Conservation (phyloP, 2,329 filamentous ascomycete species). For the Hypoxylon sp. region DNA sequence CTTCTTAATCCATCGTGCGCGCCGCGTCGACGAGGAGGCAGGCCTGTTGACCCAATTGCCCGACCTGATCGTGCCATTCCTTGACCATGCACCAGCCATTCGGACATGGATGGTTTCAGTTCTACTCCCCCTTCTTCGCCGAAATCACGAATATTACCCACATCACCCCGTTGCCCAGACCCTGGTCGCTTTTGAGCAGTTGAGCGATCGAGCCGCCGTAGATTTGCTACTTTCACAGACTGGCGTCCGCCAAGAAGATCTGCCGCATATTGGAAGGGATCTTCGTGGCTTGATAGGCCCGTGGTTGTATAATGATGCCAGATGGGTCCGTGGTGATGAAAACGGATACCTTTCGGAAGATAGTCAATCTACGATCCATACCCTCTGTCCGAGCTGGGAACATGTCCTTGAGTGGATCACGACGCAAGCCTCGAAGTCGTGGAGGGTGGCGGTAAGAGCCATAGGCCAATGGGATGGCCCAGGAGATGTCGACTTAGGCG, state of each 20-base stretch:
- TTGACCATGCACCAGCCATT: slow-evolving; percentile 72
- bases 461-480: slow-evolving; percentile 83
- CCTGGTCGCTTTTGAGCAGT: slow-evolving; percentile 74
- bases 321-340: slow-evolving; percentile 64
- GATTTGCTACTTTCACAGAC: slow-evolving; percentile 74
- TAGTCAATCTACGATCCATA: slow-evolving; percentile 47
- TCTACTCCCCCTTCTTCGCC: slow-evolving; percentile 76
- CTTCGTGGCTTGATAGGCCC: slow-evolving; percentile 78
- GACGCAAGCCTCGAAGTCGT: slow-evolving; percentile 70
- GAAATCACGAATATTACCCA: slow-evolving; percentile 79
- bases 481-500: slow-evolving; percentile 77
- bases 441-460: slow-evolving; percentile 73
- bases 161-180: slow-evolving; percentile 64
- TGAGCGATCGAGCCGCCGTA: slow-evolving; percentile 73
- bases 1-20: slow-evolving; percentile 78
- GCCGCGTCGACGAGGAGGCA: slow-evolving; percentile 78
- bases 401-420: slow-evolving; percentile 78
- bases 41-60: slow-evolving; percentile 79
- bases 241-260: slow-evolving; percentile 58
- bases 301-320: slow-evolving; percentile 77
- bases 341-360: slow-evolving; percentile 43
- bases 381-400: slow-evolving; percentile 75
- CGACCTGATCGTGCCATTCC: slow-evolving; percentile 77
- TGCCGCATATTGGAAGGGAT: slow-evolving; percentile 70
- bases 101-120: slow-evolving; percentile 78